Evolutionary conservation across 345 rosid genomes (phyloP).

Genomic region (Streptanthus diversifolius): DNA sequence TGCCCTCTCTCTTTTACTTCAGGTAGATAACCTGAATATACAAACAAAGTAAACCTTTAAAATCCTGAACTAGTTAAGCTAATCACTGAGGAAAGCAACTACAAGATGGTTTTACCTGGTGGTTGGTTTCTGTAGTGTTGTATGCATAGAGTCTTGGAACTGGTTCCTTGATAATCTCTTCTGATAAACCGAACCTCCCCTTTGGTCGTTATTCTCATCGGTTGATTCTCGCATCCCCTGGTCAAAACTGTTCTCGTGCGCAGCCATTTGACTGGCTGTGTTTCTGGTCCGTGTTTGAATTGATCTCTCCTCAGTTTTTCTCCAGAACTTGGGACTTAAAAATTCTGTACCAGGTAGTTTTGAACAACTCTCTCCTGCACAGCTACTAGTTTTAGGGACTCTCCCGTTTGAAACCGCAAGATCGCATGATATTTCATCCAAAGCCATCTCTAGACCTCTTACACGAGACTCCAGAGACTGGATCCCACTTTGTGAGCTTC

Average conservation of each 20-base stretch:
- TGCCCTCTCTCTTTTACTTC: slow-evolving; percentile 6
- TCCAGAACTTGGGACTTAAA: slow-evolving; percentile 87
- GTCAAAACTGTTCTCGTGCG: slow-evolving; percentile 29
- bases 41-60: not conserved
- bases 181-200: slow-evolving; percentile 36
- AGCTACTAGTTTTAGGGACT: slow-evolving; percentile 37
- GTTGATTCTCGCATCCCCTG: slow-evolving; percentile 29
- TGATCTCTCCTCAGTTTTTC: slow-evolving; percentile 52
- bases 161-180: slow-evolving; percentile 38
- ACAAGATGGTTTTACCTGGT: slow-evolving; percentile 26
- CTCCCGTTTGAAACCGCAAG: slow-evolving; percentile 72
- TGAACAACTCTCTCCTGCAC: slow-evolving; percentile 65
- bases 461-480: slow-evolving; percentile 85
- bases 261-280: slow-evolving; percentile 26
- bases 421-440: slow-evolving; percentile 84
- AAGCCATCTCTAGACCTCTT: slow-evolving; percentile 82
- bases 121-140: slow-evolving; percentile 25
- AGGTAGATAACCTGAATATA: slow-evolving; percentile 25
- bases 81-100: not conserved
- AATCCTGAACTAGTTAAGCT: not conserved
- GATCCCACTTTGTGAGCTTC: slow-evolving; percentile 82
- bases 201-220: slow-evolving; percentile 31
- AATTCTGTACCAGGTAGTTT: slow-evolving; percentile 82
- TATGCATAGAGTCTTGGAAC: slow-evolving; percentile 30
- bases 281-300: slow-evolving; percentile 16